These are phyloP conservation scores for Vanilla planifolia DNA, from an alignment of 106 monocot species.

Conservation along the genomic window DNA sequence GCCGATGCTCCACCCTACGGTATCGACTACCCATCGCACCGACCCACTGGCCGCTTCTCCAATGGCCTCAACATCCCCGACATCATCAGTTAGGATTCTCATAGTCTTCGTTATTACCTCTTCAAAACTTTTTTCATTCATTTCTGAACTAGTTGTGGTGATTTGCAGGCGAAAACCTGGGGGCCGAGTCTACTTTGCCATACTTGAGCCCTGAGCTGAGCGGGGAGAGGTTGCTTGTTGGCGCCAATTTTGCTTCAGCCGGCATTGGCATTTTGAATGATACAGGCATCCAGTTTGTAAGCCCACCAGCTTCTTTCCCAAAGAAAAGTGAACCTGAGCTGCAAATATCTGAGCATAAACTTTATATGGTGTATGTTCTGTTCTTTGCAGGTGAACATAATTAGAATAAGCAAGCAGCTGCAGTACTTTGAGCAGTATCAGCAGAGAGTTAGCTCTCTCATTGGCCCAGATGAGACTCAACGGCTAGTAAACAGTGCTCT, in stretches of 20 bases:
- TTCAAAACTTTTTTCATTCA: neutral
- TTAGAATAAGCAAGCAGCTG: constrained; percentile 64
- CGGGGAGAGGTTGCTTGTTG: constrained; percentile 22
- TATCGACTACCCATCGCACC: constrained; percentile 66
- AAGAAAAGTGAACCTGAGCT: neutral
- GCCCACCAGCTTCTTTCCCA: neutral
- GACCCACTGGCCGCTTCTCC: constrained; percentile 75
- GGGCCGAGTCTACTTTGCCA: constrained; percentile 33
- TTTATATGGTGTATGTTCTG: neutral
- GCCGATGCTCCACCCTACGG: constrained; percentile 80
- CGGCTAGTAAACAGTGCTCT: constrained; percentile 49
- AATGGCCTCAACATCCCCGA: constrained; percentile 93
- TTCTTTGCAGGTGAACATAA: constrained; percentile 48
- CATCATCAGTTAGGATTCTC: constrained; percentile 49
- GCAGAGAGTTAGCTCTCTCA: constrained; percentile 30
- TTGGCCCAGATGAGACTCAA: constrained; percentile 40
- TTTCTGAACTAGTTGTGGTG: neutral
- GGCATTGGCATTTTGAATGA: constrained; percentile 59
- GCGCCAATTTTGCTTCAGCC: constrained; percentile 49
- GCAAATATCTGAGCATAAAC: neutral
- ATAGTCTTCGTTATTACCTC: neutral
- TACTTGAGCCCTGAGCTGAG: constrained; percentile 24
- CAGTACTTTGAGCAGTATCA: constrained; percentile 67
- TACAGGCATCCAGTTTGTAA: constrained; percentile 46
- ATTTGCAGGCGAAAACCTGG: constrained; percentile 43